These are phyloP conservation scores for barley (Hordeum vulgare) DNA, from an alignment of 176 grass and related monocot genomes.

Conservation along the genomic window MorexV3_pseudomolecules_assembly NC_058518.1:408761905-408762404, in stretches of 20 bases:
- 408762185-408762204: background rate
- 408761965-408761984: conserved; percentile 22
- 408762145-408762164: background rate
- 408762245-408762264: background rate
- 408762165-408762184: conserved; percentile 4
- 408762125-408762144: conserved; percentile 20
- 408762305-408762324: background rate
- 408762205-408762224: conserved; percentile 1
- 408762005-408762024: conserved; percentile 14
- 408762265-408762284: background rate
- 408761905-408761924: conserved; percentile 28
- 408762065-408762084: conserved; percentile 35
- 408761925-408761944: conserved; percentile 39
- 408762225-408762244: background rate
- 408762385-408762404: background rate
- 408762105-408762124: conserved; percentile 2
- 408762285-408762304: background rate
- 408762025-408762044: conserved; percentile 24
- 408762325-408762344: background rate
- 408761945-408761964: conserved; percentile 29
- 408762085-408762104: background rate
- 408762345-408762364: background rate
- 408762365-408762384: background rate
- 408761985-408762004: conserved; percentile 16
- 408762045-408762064: conserved; percentile 11